phyloP scores from a whole-genome alignment of 176 grass and related monocot genomes.

The Rhynchospora tenuis region DNA sequence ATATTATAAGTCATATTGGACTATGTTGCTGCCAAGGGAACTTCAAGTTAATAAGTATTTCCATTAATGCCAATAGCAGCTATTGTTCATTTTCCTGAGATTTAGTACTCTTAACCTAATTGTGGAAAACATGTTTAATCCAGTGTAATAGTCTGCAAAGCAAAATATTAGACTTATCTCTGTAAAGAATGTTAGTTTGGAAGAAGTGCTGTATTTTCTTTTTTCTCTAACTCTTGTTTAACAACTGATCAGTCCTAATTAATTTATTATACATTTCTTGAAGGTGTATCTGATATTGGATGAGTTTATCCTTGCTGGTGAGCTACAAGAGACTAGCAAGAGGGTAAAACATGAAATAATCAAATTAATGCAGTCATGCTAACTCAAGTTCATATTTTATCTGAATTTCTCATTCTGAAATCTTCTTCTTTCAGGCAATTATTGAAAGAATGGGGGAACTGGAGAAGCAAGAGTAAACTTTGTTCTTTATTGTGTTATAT shows the following conservation, averaged over 20 bases:
- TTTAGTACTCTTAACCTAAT: neutral
- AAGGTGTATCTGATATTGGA: conserved; percentile 98
- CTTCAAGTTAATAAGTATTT: neutral
- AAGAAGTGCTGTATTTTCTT: neutral
- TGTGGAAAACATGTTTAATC: neutral
- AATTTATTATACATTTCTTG: conserved; percentile 12
- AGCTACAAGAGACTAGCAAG: conserved; percentile 99
- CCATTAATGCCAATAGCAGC: too few relatives aligned
- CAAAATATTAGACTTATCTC: neutral
- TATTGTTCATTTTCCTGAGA: neutral
- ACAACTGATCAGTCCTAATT: neutral
- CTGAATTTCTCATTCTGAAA: neutral
- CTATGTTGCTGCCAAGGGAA: neutral
- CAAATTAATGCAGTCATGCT: neutral
- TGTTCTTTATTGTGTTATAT: neutral
- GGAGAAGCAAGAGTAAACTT: conserved; percentile 40
- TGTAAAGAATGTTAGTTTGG: neutral
- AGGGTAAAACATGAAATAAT: conserved; percentile 40
- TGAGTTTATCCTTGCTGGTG: conserved; percentile 97
- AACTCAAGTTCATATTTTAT: neutral
- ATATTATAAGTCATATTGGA: neutral
- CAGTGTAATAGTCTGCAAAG: neutral
- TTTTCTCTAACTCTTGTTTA: neutral
- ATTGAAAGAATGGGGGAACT: conserved; percentile 61
- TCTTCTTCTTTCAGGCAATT: conserved; percentile 37